Evolutionary conservation across 257 asterid species (phyloP).

Genomic region (Solanum ossicruentum): DNA sequence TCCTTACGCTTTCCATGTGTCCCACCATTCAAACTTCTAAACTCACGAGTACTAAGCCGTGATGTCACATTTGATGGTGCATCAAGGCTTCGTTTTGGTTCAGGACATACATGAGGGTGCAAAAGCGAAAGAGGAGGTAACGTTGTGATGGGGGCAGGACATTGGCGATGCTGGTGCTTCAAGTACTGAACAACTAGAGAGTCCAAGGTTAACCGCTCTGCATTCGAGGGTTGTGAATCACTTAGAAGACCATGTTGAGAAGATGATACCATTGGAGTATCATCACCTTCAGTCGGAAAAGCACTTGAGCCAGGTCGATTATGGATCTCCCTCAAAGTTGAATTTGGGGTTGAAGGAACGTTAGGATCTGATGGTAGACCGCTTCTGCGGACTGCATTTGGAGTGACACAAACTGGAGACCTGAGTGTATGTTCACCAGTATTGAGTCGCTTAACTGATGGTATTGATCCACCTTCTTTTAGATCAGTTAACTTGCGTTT

Average conservation of each 20-base stretch:
- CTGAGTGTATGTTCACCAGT: slow-evolving; percentile 48
- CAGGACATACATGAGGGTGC: slow-evolving; percentile 97
- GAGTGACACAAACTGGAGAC: slow-evolving; percentile 49
- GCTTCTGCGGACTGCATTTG: slow-evolving; percentile 36
- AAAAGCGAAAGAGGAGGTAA: slow-evolving; percentile 93
- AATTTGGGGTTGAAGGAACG: slow-evolving; percentile 19
- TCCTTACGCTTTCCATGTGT: slow-evolving; percentile 84
- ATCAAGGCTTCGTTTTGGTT: slow-evolving; percentile 80
- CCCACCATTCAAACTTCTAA: slow-evolving; percentile 64
- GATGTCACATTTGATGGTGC: slow-evolving; percentile 90
- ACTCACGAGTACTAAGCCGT: slow-evolving; percentile 84
- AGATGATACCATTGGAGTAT: slow-evolving; percentile 26
- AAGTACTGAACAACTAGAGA: slow-evolving; percentile 86
- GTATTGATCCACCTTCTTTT: slow-evolving; percentile 35
- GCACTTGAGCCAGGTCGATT: slow-evolving; percentile 23
- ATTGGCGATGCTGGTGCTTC: slow-evolving; percentile 97
- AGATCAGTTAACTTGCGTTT: slow-evolving; percentile 69
- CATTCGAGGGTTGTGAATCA: slow-evolving; percentile 50
- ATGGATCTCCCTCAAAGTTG: slow-evolving; percentile 38
- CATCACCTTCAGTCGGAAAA: slow-evolving; percentile 42
- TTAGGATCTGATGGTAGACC: slow-evolving; percentile 47
- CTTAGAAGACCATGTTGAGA: slow-evolving; percentile 39
- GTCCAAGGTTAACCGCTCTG: slow-evolving; percentile 77
- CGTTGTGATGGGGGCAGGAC: slow-evolving; percentile 98
- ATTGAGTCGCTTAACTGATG: slow-evolving; percentile 56